These are phyloP conservation scores for Paspalum notatum DNA, from an alignment of 176 grass and related monocot species.

Conservation along the genomic window DNA sequence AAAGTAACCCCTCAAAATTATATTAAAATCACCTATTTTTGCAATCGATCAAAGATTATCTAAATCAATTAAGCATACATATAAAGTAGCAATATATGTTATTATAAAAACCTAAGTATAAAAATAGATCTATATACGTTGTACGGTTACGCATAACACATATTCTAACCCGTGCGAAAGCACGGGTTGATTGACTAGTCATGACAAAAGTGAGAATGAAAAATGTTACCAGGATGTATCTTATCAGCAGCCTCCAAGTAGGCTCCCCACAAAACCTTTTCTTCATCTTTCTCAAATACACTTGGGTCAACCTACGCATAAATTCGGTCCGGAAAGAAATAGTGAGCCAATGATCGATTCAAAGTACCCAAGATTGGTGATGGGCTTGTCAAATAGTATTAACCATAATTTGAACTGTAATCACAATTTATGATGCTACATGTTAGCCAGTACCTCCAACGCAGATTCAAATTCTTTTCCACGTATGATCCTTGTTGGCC, in stretches of 20 bases:
- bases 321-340: constrained; percentile 15
- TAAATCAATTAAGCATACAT: too few relatives aligned
- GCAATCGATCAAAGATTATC: too few relatives aligned
- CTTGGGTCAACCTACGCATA: constrained; percentile 55
- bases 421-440: background rate
- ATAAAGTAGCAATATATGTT: too few relatives aligned
- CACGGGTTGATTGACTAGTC: too few relatives aligned
- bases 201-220: background rate
- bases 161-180: too few relatives aligned
- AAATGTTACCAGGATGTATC: constrained; percentile 68
- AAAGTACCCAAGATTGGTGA: background rate
- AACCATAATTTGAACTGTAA: background rate
- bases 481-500: constrained; percentile 85
- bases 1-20: too few relatives aligned
- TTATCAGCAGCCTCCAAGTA: constrained; percentile 70
- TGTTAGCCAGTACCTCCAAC: constrained; percentile 53
- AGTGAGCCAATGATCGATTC: background rate
- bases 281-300: constrained; percentile 80
- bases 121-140: too few relatives aligned
- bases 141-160: too few relatives aligned
- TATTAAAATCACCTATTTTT: too few relatives aligned
- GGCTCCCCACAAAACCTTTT: constrained; percentile 69
- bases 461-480: constrained; percentile 63
- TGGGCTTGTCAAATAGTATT: background rate
- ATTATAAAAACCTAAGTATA: too few relatives aligned